These are phyloP conservation scores for Melampsora larici-populina DNA, from an alignment of 1,284 basidiomycete species.

Conservation along the genomic window DNA sequence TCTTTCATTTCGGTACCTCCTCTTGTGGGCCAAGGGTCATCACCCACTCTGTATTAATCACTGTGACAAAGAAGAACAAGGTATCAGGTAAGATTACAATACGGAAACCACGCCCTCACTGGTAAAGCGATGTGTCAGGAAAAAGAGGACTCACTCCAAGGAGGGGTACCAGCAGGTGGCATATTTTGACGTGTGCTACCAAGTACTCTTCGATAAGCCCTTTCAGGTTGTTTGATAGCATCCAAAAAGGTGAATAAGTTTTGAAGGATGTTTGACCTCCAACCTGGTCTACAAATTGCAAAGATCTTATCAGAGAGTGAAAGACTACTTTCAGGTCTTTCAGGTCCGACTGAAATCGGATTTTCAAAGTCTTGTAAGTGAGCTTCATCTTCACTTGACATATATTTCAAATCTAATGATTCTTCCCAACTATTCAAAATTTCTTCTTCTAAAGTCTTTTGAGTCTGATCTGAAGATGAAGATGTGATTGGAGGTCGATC, in stretches of 20 bases:
- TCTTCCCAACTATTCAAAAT: constrained; percentile 22
- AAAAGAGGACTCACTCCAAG: constrained; percentile 15
- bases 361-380: constrained; percentile 27
- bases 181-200: not conserved
- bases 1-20: too few species aligned
- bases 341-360: constrained; percentile 19
- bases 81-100: too few species aligned
- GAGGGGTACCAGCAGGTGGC: constrained; percentile 26
- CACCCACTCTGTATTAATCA: too few species aligned
- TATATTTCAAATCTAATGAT: constrained; percentile 34
- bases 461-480: not conserved
- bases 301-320: constrained; percentile 37
- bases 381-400: constrained; percentile 40
- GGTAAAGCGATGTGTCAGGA: too few species aligned
- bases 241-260: constrained; percentile 30
- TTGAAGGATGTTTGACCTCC: constrained; percentile 13
- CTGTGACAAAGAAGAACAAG: too few species aligned
- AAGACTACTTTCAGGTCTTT: constrained; percentile 14
- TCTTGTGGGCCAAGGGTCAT: too few species aligned
- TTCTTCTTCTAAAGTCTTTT: not conserved
- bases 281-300: constrained; percentile 39
- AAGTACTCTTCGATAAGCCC: constrained; percentile 32
- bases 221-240: constrained; percentile 31
- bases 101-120: too few species aligned
- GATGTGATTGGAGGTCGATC: constrained; percentile 12